Evolutionary conservation across 129 eudicot species (phyloP), one percentile per base, ranked within the genome.

Genomic region (Flaveria brownii): DNA sequence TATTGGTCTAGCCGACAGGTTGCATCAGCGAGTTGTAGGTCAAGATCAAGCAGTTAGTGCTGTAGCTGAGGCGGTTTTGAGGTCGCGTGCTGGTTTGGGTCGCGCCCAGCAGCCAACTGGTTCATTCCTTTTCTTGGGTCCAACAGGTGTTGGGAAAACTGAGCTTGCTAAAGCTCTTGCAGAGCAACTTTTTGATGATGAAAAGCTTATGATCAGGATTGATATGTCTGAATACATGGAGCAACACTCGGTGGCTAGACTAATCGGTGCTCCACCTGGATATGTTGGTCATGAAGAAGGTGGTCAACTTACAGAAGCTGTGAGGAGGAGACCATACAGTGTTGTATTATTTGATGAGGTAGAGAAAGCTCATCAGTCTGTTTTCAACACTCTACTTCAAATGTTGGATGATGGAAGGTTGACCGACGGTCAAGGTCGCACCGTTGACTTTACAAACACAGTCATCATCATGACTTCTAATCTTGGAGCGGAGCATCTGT

Each of bases 251-350:
- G 97, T 94, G 22, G 85, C 99, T 1, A 84, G 99, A 12, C 71
- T 94, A 28, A 94, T 94, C 28, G 99, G 99, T 20, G 97, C 99
- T 80, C 99, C 99, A 68, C 99, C 99, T 12, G 99, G 98, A 88
- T 92, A 93, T 70, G 96, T 93, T 33, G 98, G 98, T 39, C 97
- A 93, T 60, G 98, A 93, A 50, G 96, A 93, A 90, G 98, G 96
- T 17, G 98, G 98, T 49, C 98, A 93, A 74, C 89, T 93, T 2
- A 93, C 97, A 2, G 98, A 93, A 83, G 92, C 96, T 50, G 97
- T 93, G 63, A 90, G 97, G 79, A 82, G 98, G 74, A 73, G 96
- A 26, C 97, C 92, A 14, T 93, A 93, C 18, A 88, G 97, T 55
- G 98, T 93, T 17, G 83, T 93, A 6, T 66, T 93, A 26, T 93